phyloP scores from a whole-genome alignment of 805 yeast genomes.

The Wickerhamiella parazyma region DNA sequence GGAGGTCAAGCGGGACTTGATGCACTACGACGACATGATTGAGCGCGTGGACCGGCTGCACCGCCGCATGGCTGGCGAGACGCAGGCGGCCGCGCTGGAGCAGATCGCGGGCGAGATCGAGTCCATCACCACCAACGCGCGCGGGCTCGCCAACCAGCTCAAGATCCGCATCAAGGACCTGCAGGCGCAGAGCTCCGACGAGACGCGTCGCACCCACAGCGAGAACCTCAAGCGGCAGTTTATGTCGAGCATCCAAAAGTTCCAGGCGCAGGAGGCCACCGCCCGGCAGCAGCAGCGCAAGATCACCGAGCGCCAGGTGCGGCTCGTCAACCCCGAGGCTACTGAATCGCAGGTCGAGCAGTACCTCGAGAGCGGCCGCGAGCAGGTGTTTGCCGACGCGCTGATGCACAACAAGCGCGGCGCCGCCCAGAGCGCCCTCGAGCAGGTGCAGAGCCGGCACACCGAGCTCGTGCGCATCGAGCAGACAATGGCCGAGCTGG shows the following conservation, averaged over 20 bases:
- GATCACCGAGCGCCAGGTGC: constrained; percentile 87
- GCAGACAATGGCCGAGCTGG: constrained; percentile 87
- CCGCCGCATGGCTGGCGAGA: constrained; percentile 54
- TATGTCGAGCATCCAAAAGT: constrained; percentile 72
- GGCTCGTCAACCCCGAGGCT: constrained; percentile 41
- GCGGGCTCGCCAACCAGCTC: constrained; percentile 60
- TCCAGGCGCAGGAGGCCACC: constrained; percentile 72
- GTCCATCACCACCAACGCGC: constrained; percentile 59
- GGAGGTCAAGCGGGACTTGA: constrained; percentile 52
- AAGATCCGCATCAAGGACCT: constrained; percentile 65
- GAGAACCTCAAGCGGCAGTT: constrained; percentile 77
- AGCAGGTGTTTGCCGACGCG: constrained; percentile 87
- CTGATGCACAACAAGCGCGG: constrained; percentile 29
- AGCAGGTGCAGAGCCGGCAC: constrained; percentile 93
- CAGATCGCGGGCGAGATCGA: constrained; percentile 65
- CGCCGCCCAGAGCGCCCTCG: constrained; percentile 86
- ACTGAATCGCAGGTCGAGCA: constrained; percentile 70
- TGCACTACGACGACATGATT: constrained; percentile 54
- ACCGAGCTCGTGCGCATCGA: constrained; percentile 89
- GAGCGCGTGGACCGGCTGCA: constrained; percentile 59
- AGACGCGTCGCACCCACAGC: constrained; percentile 78
- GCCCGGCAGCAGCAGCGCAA: constrained; percentile 71
- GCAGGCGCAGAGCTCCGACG: constrained; percentile 46
- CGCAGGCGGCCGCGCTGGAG: constrained; percentile 55
- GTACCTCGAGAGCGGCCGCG: constrained; percentile 66